Conservation (phyloP, 352 stramenopile species). For the Pythium insidiosum region DNA sequence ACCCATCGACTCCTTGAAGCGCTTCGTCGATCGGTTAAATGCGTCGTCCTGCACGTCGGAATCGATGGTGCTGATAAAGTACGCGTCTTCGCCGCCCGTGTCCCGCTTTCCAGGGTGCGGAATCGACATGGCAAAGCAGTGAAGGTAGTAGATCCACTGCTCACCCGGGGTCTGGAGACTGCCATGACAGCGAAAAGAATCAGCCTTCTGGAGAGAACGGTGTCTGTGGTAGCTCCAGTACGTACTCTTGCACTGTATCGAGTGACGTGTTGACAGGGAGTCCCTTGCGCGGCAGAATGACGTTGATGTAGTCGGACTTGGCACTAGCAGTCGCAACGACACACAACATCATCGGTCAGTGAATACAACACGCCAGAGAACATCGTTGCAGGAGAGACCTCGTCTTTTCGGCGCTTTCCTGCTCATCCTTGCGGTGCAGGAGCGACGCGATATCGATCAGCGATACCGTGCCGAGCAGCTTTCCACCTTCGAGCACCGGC, state of each 20-base stretch:
- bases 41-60: slow-evolving; percentile 8
- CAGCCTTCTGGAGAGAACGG: no score
- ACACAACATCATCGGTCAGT: slow-evolving; percentile 2
- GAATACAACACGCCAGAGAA: not conserved
- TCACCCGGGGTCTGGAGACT: slow-evolving; percentile 3
- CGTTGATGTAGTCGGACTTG: slow-evolving; percentile 87
- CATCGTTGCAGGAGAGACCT: slow-evolving; percentile 19
- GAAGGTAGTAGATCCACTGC: slow-evolving; percentile 55
- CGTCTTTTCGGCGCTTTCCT: slow-evolving; percentile 32
- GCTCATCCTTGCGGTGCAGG: slow-evolving; percentile 52
- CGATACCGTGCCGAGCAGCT: slow-evolving; percentile 70
- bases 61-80: slow-evolving; percentile 83
- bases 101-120: slow-evolving; percentile 67
- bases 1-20: slow-evolving; percentile 29
- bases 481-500: slow-evolving; percentile 55
- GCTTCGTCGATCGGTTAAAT: slow-evolving; percentile 23
- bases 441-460: slow-evolving; percentile 71
- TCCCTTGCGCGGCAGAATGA: slow-evolving; percentile 76
- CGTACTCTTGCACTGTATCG: slow-evolving; percentile 19
- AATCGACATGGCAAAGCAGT: slow-evolving; percentile 70
- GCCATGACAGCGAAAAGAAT: no score
- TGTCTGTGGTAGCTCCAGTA: no score
- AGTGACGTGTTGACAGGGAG: slow-evolving; percentile 64
- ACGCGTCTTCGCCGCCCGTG: slow-evolving; percentile 88
- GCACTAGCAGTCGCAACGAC: slow-evolving; percentile 32